These are phyloP conservation scores for Thelephora terrestris DNA, from an alignment of 1,284 basidiomycete genomes.

Conservation along the genomic window DNA sequence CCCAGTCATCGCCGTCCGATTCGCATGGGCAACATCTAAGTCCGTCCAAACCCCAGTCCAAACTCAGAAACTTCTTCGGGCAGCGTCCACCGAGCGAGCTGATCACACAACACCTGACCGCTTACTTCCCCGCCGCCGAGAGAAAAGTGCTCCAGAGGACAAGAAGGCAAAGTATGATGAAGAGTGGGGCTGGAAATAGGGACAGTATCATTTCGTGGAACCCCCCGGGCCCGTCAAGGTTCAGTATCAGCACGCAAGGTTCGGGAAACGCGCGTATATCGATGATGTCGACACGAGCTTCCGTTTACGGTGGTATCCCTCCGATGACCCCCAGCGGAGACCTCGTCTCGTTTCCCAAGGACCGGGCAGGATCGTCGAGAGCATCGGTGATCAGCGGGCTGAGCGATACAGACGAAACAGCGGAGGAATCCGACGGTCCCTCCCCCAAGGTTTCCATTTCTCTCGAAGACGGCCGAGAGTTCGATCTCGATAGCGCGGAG, in stretches of 20 bases:
- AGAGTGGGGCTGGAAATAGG: constrained; percentile 16
- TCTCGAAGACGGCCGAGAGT: constrained; percentile 50
- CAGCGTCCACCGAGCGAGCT: constrained; percentile 96
- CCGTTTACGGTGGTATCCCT: constrained; percentile 10
- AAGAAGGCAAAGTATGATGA: constrained; percentile 77
- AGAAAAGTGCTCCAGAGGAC: constrained; percentile 83
- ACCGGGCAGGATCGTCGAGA: constrained; percentile 9
- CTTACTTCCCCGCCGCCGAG: constrained; percentile 93
- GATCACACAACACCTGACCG: constrained; percentile 91
- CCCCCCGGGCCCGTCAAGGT: constrained; percentile 37
- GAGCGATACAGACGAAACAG: constrained; percentile 13
- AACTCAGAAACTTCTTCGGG: constrained; percentile 95
- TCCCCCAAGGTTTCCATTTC: constrained; percentile 66
- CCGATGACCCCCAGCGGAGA: constrained; percentile 11
- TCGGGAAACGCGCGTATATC: constrained; percentile 36
- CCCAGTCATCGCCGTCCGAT: constrained; percentile 32
- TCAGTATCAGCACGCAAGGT: constrained; percentile 63
- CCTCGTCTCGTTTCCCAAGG: constrained; percentile 14
- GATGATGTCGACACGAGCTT: constrained; percentile 33
- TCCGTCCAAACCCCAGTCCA: constrained; percentile 43
- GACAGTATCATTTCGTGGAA: constrained; percentile 30
- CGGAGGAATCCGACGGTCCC: constrained; percentile 17
- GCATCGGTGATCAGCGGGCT: not conserved
- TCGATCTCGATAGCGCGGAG: constrained; percentile 42
- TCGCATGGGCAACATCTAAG: constrained; percentile 17